Base-by-base conservation (phyloP, 176 grass and related monocot species). In the Zea mays region DNA sequence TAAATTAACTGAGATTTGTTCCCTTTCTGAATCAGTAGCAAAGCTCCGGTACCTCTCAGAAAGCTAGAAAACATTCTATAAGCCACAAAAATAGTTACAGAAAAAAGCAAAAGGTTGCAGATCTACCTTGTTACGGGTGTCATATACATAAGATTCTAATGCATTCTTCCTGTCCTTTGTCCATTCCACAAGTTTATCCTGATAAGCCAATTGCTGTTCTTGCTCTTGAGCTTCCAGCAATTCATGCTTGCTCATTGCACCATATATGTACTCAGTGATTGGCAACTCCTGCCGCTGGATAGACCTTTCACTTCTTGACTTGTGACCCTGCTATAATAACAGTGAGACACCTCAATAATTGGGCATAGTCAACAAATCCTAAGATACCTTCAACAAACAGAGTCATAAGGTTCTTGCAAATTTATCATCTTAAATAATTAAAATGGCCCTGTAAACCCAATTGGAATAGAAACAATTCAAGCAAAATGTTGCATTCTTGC, bases 121-220 rank as follows among this genome's bases (percentile, higher is more conserved):
- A 64, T 80, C 17, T 81, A 99, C 96, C 90, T 95, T 99, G 86
- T 99, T 93, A 59, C 96, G 92, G 69, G 85, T 88, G 49, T 99
- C 96, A 45, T 99, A 99, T 33, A 99, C 96, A 55, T 95, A 95
- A 54, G 92, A 82, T 86, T 99, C 96, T 10, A 99, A 83, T 52
- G 88, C 83, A 69, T 99, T 99, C 63, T 99, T 99, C 82, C 92
- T 92, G 4, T 99, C 96, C 88, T 94, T 95, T 68, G 90, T 99
- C 70, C 69, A 81, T 60, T 99, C 96, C 75, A 93, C 85, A 37
- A 93, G 81, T 71, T 85, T 95, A 73, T 99, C 96, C 83, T 95
- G 92, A 82, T 95, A 70, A 46, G 82, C 78, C 51, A 99, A 67
- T 51, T 86, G 72, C 20, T 81, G 79, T 81, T 99, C 96, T 65